Percentiles rank a stretch among this genome's conserved stretches.
Evolutionary conservation across 345 rosid species (phyloP).

Genomic region (Moringa oleifera): DNA sequence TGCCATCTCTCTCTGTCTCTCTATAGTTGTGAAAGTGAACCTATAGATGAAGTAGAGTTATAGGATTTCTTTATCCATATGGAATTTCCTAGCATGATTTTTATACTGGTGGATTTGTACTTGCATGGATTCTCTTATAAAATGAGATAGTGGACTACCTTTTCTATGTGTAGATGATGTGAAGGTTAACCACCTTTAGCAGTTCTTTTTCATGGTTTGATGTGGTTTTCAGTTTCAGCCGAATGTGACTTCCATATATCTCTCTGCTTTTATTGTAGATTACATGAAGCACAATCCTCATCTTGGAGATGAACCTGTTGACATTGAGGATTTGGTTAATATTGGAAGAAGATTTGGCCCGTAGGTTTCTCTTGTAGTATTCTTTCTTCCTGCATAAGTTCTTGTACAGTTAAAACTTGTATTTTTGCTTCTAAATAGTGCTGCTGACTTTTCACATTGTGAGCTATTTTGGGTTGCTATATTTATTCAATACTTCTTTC

Average conservation of each 20-base stretch:
- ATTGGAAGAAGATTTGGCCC: constrained; percentile 77
- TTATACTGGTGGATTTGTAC: too few relatives aligned
- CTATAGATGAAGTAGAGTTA: too few relatives aligned
- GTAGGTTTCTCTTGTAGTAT: constrained; percentile 39
- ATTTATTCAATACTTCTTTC: constrained; percentile 13
- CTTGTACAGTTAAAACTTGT: too few relatives aligned
- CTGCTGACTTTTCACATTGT: constrained; percentile 4
- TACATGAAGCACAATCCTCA: constrained; percentile 61
- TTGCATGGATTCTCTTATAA: too few relatives aligned
- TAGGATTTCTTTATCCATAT: too few relatives aligned
- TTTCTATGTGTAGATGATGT: not conserved
- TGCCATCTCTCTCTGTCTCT: too few relatives aligned
- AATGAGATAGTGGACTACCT: not conserved
- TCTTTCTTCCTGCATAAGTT: constrained; percentile 13
- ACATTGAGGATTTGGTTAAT: constrained; percentile 88
- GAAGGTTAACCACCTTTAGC: too few relatives aligned
- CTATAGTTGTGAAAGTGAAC: too few relatives aligned
- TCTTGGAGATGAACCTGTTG: constrained; percentile 82
- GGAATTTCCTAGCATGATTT: too few relatives aligned
- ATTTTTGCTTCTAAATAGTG: not conserved
- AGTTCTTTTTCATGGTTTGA: not conserved
- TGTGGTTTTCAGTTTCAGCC: not conserved
- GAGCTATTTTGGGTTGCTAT: constrained; percentile 13
- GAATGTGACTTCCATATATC: not conserved
- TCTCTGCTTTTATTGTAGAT: constrained; percentile 38